Base-by-base conservation (phyloP, 169 alveolate species). In the Eimeria mitis region DNA sequence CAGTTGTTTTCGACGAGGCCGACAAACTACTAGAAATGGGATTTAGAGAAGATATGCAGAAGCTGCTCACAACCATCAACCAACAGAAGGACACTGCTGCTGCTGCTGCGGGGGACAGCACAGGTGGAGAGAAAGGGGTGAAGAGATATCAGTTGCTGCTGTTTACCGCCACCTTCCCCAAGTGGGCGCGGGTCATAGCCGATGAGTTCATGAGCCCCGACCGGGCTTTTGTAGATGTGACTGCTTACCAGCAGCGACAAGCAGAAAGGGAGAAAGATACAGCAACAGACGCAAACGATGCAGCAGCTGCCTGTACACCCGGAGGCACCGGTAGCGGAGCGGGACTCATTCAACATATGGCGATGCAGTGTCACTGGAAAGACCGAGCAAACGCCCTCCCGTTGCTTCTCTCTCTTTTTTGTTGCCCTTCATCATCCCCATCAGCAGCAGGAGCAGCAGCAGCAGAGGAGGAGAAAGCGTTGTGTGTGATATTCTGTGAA, bases 141-240 rank as follows among this genome's bases (percentile, higher is more conserved):
- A 63, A 92, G 83, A 96, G 96, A 85, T 89, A 98, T 40, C 98
- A 98, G 97, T 97, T 98, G 59, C 96, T 98, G 54, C 96, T 98
- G 49, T 98, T 98, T 97, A 97, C 98, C 52, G 99, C 99, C 19
- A 98, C 99, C 19, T 96, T 98, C 59, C 99, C 99, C 63, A 76
- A 94, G 52, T 98, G 99, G 99, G 99, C 98, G 23, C 90, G 96
- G 94, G 83, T 95, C 40, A 97, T 98, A 34, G 97, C 98, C 1
- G 95, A 84, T 44, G 94, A 96, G 54, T 97, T 96, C 40, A 95
- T 96, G 97, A 83, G 96, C 9, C 5, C 13, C n/a, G 95, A 89
- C 63, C 61, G 89, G 37, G 89, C 44, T 11, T 31, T 89, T 16
- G 84, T 89, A 63, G 95, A 89, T 37, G 89, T 85, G 47, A 54